Evolutionary conservation across 1,284 basidiomycete genomes (phyloP), one percentile per base, ranked within the genome.

Genomic region (Dichomitus squalens): DNA sequence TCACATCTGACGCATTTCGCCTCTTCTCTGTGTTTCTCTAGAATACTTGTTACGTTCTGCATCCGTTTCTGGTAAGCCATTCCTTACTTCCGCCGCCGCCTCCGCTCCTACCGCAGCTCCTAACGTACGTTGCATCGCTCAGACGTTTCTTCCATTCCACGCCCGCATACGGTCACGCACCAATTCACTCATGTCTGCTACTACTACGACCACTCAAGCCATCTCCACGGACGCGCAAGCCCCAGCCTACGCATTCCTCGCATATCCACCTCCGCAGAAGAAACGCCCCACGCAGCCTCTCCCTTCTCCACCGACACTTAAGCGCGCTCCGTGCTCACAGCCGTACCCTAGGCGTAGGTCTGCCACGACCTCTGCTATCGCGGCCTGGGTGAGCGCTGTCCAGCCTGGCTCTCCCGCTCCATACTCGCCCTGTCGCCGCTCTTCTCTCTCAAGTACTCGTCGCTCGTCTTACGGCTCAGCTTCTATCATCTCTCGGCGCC

Each of bases 321-420:
- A 72, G 71, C 52, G 58, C 18, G 56, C 79, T 76, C 53, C 61
- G 25, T 66, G 59, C 73, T 27, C 72, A 70, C 68, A 69, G 71
- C 29, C 38, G 63, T 52, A 49, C 36, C 61, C 61, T 20, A 58
- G 69, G 40, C 68, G 66, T 53, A 65, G 70, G 18, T 72, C 70
- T 47, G 69, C 69, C 23, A 70, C 69, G 29, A 85, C 65, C 35
- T 70, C 70, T 7, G 61, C 66, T 34, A 63, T 88, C 43, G 63
- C 79, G 34, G 65, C 78, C 47, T 88, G 87, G 87, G 81, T 80
- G 5, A 72, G 82, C 20, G 77, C 75, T 61, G 84, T 90, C 52
- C 82, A 85, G 47, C 88, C 88, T 4, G 88, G 87, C 14, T 85
- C 87, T 14, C 87, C 87, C 9, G 75, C 80, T 0, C 81, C 84